A percentile compares a stretch with the other conserved stretches of the same genome.
phyloP scores from a whole-genome alignment of 2,329 filamentous ascomycete species.

The Spiromastix sp. region DNA sequence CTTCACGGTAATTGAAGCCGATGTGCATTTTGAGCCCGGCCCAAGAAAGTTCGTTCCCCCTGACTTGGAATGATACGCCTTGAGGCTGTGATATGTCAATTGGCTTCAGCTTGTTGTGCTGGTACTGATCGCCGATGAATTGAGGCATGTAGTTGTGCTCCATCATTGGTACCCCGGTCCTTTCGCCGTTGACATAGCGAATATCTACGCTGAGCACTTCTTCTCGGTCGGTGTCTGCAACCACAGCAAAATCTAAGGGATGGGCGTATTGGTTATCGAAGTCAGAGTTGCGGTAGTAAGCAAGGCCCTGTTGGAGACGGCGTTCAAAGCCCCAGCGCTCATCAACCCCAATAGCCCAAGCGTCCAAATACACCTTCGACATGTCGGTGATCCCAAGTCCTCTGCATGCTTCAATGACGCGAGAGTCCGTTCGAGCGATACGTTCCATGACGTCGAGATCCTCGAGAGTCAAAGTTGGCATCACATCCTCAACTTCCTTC shows the following conservation, averaged over 20 bases:
- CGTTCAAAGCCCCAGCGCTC: slow-evolving; percentile 71
- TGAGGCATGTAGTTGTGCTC: slow-evolving; percentile 72
- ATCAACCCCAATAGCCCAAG: slow-evolving; percentile 92
- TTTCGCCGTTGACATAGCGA: slow-evolving; percentile 61
- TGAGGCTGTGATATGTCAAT: slow-evolving; percentile 82
- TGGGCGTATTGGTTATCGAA: slow-evolving; percentile 88
- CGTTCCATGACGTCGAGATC: too few species aligned
- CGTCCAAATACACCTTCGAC: too few species aligned
- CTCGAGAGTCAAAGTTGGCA: too few species aligned
- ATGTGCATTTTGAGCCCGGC: slow-evolving; percentile 91
- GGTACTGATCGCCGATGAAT: slow-evolving; percentile 62
- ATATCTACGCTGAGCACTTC: slow-evolving; percentile 76
- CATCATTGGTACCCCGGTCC: slow-evolving; percentile 61
- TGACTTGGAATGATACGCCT: slow-evolving; percentile 74
- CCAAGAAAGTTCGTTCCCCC: slow-evolving; percentile 68
- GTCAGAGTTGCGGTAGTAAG: slow-evolving; percentile 83
- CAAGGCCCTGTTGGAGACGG: slow-evolving; percentile 80
- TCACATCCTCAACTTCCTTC: too few species aligned
- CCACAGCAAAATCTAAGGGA: slow-evolving; percentile 87
- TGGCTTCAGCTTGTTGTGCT: slow-evolving; percentile 71
- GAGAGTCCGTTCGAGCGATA: too few species aligned
- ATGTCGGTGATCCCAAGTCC: too few species aligned
- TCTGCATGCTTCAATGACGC: too few species aligned
- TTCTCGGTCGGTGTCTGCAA: slow-evolving; percentile 71
- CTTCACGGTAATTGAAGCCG: slow-evolving; percentile 91